Percentiles rank a stretch among this genome's conserved stretches.
Evolutionary conservation across 441 rosid genomes (phyloP).

Genomic region (Croton setiger): DNA sequence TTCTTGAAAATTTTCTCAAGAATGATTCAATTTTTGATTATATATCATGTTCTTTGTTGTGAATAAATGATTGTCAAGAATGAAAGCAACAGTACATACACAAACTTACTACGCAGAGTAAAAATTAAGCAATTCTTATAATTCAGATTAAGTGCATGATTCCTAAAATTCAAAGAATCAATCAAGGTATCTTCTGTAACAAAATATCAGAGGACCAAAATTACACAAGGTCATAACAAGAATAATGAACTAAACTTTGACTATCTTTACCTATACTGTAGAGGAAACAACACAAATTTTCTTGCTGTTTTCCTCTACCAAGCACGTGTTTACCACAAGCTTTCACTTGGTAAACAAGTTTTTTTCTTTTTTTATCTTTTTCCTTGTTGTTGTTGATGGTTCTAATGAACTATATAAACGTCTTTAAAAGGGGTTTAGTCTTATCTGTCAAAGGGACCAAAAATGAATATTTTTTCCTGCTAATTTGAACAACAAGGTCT

Average conservation of each 20-base stretch:
- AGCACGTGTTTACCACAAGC: not conserved
- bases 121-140: not conserved
- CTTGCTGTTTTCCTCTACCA: not conserved
- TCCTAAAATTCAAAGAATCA: constrained; percentile 3
- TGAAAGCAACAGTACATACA: too few species aligned
- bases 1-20: too few species aligned
- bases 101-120: too few species aligned
- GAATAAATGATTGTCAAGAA: too few species aligned
- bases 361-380: too few species aligned
- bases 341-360: not conserved
- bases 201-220: too few species aligned
- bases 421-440: not conserved
- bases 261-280: not conserved
- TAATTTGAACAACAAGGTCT: constrained; percentile 52
- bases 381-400: not conserved
- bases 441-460: not conserved
- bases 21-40: too few species aligned
- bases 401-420: not conserved
- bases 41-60: too few species aligned
- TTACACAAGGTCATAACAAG: not conserved
- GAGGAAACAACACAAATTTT: too few species aligned
- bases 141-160: not conserved
- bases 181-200: too few species aligned
- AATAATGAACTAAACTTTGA: constrained; percentile 1
- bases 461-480: not conserved